Conservation (phyloP, 805 yeast species). For the Yamadazyma sp. region DNA sequence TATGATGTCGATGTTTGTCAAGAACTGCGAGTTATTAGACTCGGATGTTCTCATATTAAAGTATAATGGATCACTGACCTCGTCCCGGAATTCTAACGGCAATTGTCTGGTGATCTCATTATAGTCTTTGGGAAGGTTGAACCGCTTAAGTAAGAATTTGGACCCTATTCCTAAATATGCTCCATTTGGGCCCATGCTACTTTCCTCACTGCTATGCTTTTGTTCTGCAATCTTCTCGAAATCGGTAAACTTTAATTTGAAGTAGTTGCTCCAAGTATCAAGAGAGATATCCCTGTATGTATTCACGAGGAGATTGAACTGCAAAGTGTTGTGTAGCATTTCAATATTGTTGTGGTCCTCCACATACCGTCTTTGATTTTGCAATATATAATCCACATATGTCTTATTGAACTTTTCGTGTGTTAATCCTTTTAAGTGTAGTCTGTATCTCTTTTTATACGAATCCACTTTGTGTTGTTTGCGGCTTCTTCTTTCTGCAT, state of each 20-base stretch:
- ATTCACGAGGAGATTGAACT: conserved; percentile 40
- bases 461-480: conserved; percentile 20
- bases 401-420: conserved; percentile 33
- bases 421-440: conserved; percentile 37
- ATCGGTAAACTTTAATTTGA: conserved; percentile 37
- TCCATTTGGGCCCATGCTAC: not conserved
- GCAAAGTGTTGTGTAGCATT: conserved; percentile 44
- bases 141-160: conserved; percentile 22
- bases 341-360: conserved; percentile 42
- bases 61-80: conserved; percentile 37
- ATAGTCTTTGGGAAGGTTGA: conserved; percentile 34
- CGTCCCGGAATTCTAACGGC: conserved; percentile 35
- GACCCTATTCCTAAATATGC: conserved; percentile 11
- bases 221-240: conserved; percentile 32
- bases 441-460: conserved; percentile 17
- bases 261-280: conserved; percentile 42
- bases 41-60: conserved; percentile 32
- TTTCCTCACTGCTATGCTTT: conserved; percentile 4
- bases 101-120: conserved; percentile 31
- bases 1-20: conserved; percentile 38
- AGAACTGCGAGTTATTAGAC: conserved; percentile 29
- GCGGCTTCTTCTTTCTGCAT: not conserved
- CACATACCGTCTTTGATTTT: conserved; percentile 28
- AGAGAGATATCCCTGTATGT: conserved; percentile 39
- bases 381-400: conserved; percentile 29